A percentile compares a stretch with the other conserved stretches of the same genome.
Evolutionary conservation across 768 basidiomycete genomes (phyloP).

Genomic region (Amylocystis lapponica): DNA sequence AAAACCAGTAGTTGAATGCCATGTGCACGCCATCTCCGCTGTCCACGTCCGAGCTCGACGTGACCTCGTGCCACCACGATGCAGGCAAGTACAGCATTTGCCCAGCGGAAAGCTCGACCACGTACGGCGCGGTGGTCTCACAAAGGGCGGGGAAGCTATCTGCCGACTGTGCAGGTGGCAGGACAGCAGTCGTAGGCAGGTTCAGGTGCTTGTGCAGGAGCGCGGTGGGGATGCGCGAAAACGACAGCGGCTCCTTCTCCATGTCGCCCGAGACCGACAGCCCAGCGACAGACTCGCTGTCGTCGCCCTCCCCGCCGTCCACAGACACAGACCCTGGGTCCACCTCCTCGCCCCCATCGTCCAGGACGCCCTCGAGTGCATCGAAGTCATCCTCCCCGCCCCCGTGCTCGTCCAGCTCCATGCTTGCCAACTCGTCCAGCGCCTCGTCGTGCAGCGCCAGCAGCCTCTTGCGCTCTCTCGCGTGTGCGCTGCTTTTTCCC

Average conservation of each 20-base stretch:
- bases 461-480: slow-evolving; percentile 16
- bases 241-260: slow-evolving; percentile 20
- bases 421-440: slow-evolving; percentile 18
- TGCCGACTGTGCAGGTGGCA: slow-evolving; percentile 4
- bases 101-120: slow-evolving; percentile 24
- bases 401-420: no score
- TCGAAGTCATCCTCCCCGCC: no score
- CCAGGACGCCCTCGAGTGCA: no score
- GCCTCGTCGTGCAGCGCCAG: slow-evolving; percentile 18
- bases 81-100: slow-evolving; percentile 28
- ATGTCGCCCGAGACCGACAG: neutral
- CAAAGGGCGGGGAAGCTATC: slow-evolving; percentile 14
- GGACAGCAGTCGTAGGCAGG: slow-evolving; percentile 19
- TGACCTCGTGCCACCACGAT: slow-evolving; percentile 30
- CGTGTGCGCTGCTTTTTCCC: slow-evolving; percentile 14
- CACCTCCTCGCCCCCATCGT: slow-evolving; percentile 24
- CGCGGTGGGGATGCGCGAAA: slow-evolving; percentile 26
- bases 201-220: slow-evolving; percentile 21
- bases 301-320: slow-evolving; percentile 5
- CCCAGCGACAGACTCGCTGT: slow-evolving; percentile 4
- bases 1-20: slow-evolving; percentile 31
- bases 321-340: slow-evolving; percentile 15
- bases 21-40: slow-evolving; percentile 17
- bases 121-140: slow-evolving; percentile 19
- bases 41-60: slow-evolving; percentile 19